Evolutionary conservation across 1,139 yeast species (phyloP), one percentile per base, ranked within the genome.

Genomic region (Hyphopichia buzzinii): DNA sequence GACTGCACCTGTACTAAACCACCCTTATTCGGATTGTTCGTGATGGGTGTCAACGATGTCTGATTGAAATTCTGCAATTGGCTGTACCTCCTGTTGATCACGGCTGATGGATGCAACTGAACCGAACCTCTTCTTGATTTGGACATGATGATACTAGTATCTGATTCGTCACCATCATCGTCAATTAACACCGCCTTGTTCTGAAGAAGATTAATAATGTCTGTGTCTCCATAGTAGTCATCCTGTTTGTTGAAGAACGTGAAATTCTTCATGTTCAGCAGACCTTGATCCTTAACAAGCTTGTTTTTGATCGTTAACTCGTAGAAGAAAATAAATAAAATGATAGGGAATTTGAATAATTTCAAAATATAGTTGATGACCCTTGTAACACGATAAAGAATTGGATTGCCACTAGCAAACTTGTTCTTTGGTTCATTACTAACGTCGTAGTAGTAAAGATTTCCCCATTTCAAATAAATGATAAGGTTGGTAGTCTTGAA

Each of bases 401-500:
- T 26, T 13, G 13, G 13, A 13, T 7, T 26, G 13, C 10, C 16
- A 13, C 10, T n/a, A 16, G 10, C 17, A 21, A 28, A 6, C 17
- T 6, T 16, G 7, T 29, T 13, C 17, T 11, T 29, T 14, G 12
- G 6, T 11, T 13, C 8, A n/a, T 13, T 21, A 17, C 8, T 16
- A n/a, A 29, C 24, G 29, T 30, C 4, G 38, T 35, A 14, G 34
- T 22, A 12, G 35, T 33, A 27, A 13, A 24, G 24, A 6, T 33
- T 15, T 7, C 36, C 28, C 36, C 36, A 33, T 29, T 55, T 53
- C 40, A 59, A 56, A 40, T 67, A 67, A 17, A 69, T 54, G 3
- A 67, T 57, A 35, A 69, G 47, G 42, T 70, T 69, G 13, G 64
- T 59, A 7, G 73, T 56, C 43, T 66, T 67, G 42, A 66, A 64